Conservation (phyloP, 2,329 filamentous ascomycete genomes). For the Calonectria hongkongensis region DNA sequence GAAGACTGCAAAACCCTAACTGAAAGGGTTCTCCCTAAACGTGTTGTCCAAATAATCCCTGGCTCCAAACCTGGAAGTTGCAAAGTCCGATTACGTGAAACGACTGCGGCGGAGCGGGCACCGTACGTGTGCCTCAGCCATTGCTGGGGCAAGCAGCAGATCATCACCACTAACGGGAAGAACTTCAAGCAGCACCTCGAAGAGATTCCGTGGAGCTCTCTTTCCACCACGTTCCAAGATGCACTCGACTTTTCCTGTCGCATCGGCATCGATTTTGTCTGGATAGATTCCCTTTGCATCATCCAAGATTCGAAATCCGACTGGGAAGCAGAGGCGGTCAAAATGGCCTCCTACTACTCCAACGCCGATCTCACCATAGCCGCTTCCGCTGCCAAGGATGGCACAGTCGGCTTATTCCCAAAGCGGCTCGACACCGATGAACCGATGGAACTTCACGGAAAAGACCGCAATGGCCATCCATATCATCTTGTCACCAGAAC, state of each 20-base stretch:
- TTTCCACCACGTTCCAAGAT: slow-evolving; percentile 44
- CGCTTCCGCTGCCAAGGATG: slow-evolving; percentile 41
- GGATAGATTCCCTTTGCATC: slow-evolving; percentile 51
- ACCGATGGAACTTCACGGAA: slow-evolving; percentile 36
- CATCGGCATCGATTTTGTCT: slow-evolving; percentile 44
- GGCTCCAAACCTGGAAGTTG: slow-evolving; percentile 32
- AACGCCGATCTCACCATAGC: slow-evolving; percentile 46
- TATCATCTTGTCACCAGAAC: slow-evolving; percentile 39
- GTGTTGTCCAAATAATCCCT: slow-evolving; percentile 35
- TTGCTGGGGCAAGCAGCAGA: slow-evolving; percentile 58
- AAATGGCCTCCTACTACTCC: slow-evolving; percentile 47
- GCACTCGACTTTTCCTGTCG: slow-evolving; percentile 34
- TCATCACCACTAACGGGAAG: slow-evolving; percentile 53
- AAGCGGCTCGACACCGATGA: slow-evolving; percentile 11
- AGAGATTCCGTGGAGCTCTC: slow-evolving; percentile 39
- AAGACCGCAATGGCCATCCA: slow-evolving; percentile 17
- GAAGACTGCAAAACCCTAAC: slow-evolving; percentile 22
- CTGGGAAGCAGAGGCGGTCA: slow-evolving; percentile 46
- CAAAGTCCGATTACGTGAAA: slow-evolving; percentile 32
- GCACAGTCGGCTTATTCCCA: slow-evolving; percentile 37
- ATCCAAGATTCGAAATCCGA: slow-evolving; percentile 46
- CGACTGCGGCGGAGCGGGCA: neutral
- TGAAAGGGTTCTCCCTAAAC: slow-evolving; percentile 23
- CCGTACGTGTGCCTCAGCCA: slow-evolving; percentile 48
- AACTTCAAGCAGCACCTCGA: slow-evolving; percentile 32